phyloP scores from a whole-genome alignment of 1,284 basidiomycete species.

The Taiwanofungus camphoratus region DNA sequence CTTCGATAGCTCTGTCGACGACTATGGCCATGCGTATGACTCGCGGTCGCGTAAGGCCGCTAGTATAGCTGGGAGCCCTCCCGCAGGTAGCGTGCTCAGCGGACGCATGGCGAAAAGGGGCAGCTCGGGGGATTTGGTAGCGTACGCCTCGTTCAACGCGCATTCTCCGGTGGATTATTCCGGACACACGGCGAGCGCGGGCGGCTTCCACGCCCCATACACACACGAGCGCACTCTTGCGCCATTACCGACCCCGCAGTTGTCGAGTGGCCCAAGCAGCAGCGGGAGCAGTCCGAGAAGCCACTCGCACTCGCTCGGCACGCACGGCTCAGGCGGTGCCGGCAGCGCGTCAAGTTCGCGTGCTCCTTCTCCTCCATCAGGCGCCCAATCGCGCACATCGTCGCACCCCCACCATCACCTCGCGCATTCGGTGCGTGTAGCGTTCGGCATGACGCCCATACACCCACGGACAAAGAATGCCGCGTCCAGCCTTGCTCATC shows the following conservation, averaged over 20 bases:
- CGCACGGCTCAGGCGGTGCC: conserved; percentile 27
- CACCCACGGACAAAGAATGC: conserved; percentile 33
- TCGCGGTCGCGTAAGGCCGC: conserved; percentile 20
- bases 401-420: conserved; percentile 50
- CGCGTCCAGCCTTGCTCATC: conserved; percentile 24
- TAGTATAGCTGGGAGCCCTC: conserved; percentile 38
- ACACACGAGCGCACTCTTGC: conserved; percentile 31
- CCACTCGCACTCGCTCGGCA: conserved; percentile 30
- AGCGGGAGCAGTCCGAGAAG: conserved; percentile 50
- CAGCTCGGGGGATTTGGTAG: conserved; percentile 27
- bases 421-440: conserved; percentile 73
- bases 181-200: conserved; percentile 10
- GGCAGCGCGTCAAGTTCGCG: conserved; percentile 42
- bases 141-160: conserved; percentile 13
- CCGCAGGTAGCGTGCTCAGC: conserved; percentile 25
- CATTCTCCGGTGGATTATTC: conserved; percentile 6
- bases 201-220: conserved; percentile 24
- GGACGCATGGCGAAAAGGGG: conserved; percentile 27
- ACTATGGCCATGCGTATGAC: conserved; percentile 21
- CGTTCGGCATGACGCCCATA: conserved; percentile 89
- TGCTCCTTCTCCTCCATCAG: conserved; percentile 42
- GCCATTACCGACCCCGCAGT: conserved; percentile 48
- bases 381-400: conserved; percentile 11
- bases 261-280: conserved; percentile 57
- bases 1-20: conserved; percentile 30